Conservation (phyloP, 2,329 filamentous ascomycete species). For the Nothopassalora personata region DNA sequence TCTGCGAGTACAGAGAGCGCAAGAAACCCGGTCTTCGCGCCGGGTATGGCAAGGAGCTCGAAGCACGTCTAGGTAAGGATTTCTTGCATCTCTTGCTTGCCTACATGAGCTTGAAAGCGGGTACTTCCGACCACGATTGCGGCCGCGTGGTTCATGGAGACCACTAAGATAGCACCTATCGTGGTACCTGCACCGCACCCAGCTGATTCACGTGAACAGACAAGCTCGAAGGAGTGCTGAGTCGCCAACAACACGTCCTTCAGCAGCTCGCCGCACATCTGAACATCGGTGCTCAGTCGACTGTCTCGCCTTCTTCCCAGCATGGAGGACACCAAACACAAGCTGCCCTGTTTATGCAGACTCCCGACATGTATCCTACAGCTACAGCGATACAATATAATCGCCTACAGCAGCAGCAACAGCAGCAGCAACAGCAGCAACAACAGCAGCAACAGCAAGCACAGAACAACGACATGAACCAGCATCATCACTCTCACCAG, state of each 20-base stretch:
- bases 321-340: conserved; percentile 40
- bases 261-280: conserved; percentile 36
- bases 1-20: conserved; percentile 64
- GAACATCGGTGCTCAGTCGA: conserved; percentile 11
- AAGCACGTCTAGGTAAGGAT: conserved; percentile 49
- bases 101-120: neutral
- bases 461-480: conserved; percentile 7
- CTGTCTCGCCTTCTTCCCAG: conserved; percentile 26
- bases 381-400: conserved; percentile 25
- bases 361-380: conserved; percentile 35
- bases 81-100: neutral
- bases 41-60: conserved; percentile 54
- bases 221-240: conserved; percentile 42
- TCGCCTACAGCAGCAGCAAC: conserved; percentile 12
- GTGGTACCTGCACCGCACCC: neutral
- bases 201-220: conserved; percentile 28
- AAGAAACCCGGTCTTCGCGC: conserved; percentile 60
- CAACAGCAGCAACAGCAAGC: neutral
- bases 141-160: too few species aligned
- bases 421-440: neutral
- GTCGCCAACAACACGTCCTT: conserved; percentile 43
- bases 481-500: conserved; percentile 8
- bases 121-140: neutral
- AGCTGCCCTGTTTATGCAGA: conserved; percentile 44
- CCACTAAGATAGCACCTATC: too few species aligned